Percentiles rank a stretch among this genome's conserved stretches.
Evolutionary conservation across 805 yeast genomes (phyloP).

Genomic region (Saccharomycopsis babjevae): DNA sequence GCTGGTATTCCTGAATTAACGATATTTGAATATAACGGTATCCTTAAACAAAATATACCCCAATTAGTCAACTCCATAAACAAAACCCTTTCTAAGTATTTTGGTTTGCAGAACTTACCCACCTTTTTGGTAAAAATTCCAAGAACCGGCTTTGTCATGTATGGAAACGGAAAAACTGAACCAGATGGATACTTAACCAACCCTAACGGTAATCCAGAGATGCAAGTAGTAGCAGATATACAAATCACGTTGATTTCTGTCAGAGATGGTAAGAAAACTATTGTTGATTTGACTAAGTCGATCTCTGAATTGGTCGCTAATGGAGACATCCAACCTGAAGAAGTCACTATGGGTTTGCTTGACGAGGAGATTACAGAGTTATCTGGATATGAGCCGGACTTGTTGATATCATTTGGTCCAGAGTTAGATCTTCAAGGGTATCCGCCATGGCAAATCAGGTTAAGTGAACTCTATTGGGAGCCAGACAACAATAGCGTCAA

Average conservation of each 20-base stretch:
- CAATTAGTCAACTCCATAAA: conserved; percentile 47
- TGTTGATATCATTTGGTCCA: conserved; percentile 79
- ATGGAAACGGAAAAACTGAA: conserved; percentile 25
- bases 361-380: conserved; percentile 64
- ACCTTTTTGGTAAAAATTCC: conserved; percentile 55
- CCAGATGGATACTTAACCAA: conserved; percentile 7
- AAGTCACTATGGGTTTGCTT: conserved; percentile 64
- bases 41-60: conserved; percentile 37
- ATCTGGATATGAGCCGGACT: conserved; percentile 90
- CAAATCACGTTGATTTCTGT: conserved; percentile 57
- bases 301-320: conserved; percentile 64
- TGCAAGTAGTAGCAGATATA: conserved; percentile 32
- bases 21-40: conserved; percentile 73
- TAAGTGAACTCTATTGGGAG: conserved; percentile 86
- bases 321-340: conserved; percentile 49
- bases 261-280: conserved; percentile 81
- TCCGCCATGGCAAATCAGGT: conserved; percentile 96
- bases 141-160: conserved; percentile 44
- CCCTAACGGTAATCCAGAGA: not conserved
- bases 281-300: conserved; percentile 79
- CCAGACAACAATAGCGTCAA: conserved; percentile 72
- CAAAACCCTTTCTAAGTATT: conserved; percentile 56
- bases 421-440: conserved; percentile 80
- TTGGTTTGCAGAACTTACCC: conserved; percentile 63
- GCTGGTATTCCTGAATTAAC: conserved; percentile 69